Percentiles rank a stretch among this genome's conserved stretches.
Conservation (phyloP, 495 filamentous ascomycete species). For the Aspergillus sclerotiicarbonarius region DNA sequence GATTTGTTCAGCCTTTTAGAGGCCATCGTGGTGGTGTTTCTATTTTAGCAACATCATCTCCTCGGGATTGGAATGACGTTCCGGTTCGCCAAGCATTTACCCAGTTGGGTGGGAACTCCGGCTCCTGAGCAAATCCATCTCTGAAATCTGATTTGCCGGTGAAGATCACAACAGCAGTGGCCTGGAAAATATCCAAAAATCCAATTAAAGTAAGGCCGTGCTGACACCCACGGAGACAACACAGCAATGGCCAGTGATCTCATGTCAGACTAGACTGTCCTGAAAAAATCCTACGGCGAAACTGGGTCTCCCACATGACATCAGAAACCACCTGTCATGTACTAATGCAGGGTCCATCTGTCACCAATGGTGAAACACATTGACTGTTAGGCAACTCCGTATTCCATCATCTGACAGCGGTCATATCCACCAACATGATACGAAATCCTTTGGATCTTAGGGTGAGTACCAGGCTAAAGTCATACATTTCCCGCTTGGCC, state of each 20-base stretch:
- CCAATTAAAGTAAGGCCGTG: background rate
- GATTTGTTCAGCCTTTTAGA: too few species aligned
- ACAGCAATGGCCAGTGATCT: background rate
- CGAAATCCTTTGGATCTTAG: background rate
- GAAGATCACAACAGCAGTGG: background rate
- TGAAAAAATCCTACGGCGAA: background rate
- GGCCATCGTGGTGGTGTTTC: too few species aligned
- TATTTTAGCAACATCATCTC: too few species aligned
- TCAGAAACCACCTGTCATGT: constrained; percentile 6
- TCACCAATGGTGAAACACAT: constrained; percentile 6
- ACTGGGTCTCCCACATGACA: background rate
- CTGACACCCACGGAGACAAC: background rate
- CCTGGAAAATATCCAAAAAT: background rate
- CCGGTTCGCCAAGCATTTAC: background rate
- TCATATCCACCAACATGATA: background rate
- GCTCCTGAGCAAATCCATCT: background rate
- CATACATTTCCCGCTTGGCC: too few species aligned
- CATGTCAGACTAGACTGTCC: background rate
- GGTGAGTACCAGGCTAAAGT: background rate
- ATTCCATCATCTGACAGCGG: background rate
- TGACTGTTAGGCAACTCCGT: background rate
- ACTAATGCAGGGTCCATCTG: constrained; percentile 1
- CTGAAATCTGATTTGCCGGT: background rate
- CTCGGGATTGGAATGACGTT: background rate
- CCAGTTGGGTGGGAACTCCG: background rate